A percentile compares a stretch with the other conserved stretches of the same genome.
These are phyloP conservation scores for Potentilla sterilis DNA, from an alignment of 306 rosid genomes.

Conservation along the genomic window DNA sequence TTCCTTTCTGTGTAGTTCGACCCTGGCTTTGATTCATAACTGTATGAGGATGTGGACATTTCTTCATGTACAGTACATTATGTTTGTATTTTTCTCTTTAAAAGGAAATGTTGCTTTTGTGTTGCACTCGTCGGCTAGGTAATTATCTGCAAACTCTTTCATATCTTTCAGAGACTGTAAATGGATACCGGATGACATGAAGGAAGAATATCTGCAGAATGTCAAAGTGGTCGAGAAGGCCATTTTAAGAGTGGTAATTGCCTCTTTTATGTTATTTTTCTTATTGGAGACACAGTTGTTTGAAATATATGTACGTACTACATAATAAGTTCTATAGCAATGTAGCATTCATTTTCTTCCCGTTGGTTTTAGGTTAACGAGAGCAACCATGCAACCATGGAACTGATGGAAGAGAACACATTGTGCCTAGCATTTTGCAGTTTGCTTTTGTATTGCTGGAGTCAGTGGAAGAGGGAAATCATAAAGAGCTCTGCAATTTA, in stretches of 20 bases:
- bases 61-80: neutral
- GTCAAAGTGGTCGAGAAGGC: conserved; percentile 39
- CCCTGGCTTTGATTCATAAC: neutral
- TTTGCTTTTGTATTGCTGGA: conserved; percentile 35
- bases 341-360: neutral
- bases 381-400: conserved; percentile 32
- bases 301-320: neutral
- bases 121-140: neutral
- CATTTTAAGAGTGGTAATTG: conserved; percentile 38
- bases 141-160: neutral
- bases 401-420: conserved; percentile 47
- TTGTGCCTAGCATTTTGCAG: conserved; percentile 42
- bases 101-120: neutral
- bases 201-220: conserved; percentile 30
- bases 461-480: conserved; percentile 32
- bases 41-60: neutral
- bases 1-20: neutral
- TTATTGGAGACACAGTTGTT: neutral
- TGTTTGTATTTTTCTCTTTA: neutral
- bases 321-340: neutral
- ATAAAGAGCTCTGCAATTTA: conserved; percentile 23
- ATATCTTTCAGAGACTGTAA: conserved; percentile 36
- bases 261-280: neutral
- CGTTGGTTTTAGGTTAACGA: conserved; percentile 29
- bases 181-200: conserved; percentile 37